A percentile compares a stretch with the other conserved stretches of the same genome.
Evolutionary conservation across 176 grass and related monocot genomes (phyloP).

Genomic region (Hordeum vulgare): MorexV3_pseudomolecules_assembly NC_058520.1:39919534-39920033

Average conservation of each 20-base stretch:
- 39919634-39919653: too few relatives aligned
- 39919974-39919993: too few relatives aligned
- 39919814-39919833: not conserved
- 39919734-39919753: too few relatives aligned
- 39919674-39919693: not conserved
- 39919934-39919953: too few relatives aligned
- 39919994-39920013: not conserved
- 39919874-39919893: not conserved
- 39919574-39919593: not conserved
- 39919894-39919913: not conserved
- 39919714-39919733: too few relatives aligned
- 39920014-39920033: not conserved
- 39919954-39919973: too few relatives aligned
- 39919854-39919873: not conserved
- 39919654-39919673: not conserved
- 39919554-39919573: not conserved
- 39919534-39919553: not conserved
- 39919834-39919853: too few relatives aligned
- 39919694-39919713: too few relatives aligned
- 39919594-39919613: not conserved
- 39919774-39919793: too few relatives aligned
- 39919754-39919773: too few relatives aligned
- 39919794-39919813: not conserved
- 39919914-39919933: too few relatives aligned
- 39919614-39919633: not conserved